A percentile compares a stretch with the other conserved stretches of the same genome.
These are phyloP conservation scores for Pseudonitzschia delicatissima DNA, from an alignment of 108 stramenopile species.

Conservation along the genomic window DNA sequence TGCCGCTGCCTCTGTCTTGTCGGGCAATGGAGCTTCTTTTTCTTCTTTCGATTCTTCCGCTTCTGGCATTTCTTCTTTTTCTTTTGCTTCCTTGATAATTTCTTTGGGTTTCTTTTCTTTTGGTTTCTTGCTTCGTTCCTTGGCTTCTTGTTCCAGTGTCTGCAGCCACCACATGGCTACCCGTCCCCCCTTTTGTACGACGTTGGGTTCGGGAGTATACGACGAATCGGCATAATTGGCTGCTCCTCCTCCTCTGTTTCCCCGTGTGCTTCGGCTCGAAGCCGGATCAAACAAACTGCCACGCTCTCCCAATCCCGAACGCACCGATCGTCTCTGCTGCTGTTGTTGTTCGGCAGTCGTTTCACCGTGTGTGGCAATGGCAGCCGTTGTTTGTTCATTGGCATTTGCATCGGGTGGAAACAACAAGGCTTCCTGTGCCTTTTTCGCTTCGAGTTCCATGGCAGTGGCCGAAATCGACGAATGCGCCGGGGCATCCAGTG, in stretches of 20 bases:
- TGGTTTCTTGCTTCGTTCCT: background rate
- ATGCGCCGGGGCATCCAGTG: background rate
- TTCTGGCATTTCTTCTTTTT: too few species aligned
- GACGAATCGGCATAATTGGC: background rate
- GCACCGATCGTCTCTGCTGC: too few species aligned
- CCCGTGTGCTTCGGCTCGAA: too few species aligned
- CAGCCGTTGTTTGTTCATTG: too few species aligned
- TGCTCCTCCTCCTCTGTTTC: background rate
- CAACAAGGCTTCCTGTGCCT: background rate
- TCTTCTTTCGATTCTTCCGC: too few species aligned
- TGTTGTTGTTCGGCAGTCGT: background rate
- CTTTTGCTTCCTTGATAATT: constrained; percentile 10
- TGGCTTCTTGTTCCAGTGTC: constrained; percentile 17
- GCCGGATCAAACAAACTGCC: too few species aligned
- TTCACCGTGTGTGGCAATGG: too few species aligned
- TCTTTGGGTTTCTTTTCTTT: constrained; percentile 11
- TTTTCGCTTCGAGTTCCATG: background rate
- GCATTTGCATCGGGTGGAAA: background rate
- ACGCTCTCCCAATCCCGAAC: too few species aligned
- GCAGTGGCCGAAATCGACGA: background rate
- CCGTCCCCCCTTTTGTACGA: constrained; percentile 38
- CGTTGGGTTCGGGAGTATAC: constrained; percentile 2
- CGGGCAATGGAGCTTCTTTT: too few species aligned
- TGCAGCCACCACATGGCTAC: constrained; percentile 38
- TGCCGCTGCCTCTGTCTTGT: background rate